These are phyloP conservation scores for Ulvella scutata DNA, from an alignment of 139 green algal species.

Conservation along the genomic window DNA sequence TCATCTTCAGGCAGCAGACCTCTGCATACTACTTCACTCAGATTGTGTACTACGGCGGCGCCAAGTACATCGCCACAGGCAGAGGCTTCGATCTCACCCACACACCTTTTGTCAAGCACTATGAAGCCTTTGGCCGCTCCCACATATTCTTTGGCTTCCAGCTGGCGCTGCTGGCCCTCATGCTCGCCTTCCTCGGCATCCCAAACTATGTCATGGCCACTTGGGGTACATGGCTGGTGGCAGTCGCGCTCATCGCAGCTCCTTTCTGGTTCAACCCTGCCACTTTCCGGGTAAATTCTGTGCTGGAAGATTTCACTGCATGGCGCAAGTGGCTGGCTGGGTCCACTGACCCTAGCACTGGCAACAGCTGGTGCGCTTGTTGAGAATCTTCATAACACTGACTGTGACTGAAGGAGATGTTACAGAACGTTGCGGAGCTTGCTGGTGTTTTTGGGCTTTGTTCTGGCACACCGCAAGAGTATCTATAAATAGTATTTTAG, in stretches of 20 bases:
- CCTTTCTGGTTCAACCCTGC: slow-evolving; percentile 70
- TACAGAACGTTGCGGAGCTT: too few species aligned
- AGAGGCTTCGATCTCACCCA: slow-evolving; percentile 64
- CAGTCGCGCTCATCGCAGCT: slow-evolving; percentile 34
- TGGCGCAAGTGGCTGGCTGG: slow-evolving; percentile 34
- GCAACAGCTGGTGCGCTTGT: slow-evolving; percentile 16
- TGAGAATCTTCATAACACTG: too few species aligned
- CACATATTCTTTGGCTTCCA: slow-evolving; percentile 57
- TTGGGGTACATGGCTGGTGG: slow-evolving; percentile 55
- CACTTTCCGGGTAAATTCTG: slow-evolving; percentile 24
- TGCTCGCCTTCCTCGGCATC: slow-evolving; percentile 25
- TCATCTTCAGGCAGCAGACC: slow-evolving; percentile 53
- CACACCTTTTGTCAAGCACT: slow-evolving; percentile 38
- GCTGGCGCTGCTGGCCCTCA: slow-evolving; percentile 38
- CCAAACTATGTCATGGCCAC: slow-evolving; percentile 25
- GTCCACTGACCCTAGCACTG: slow-evolving; percentile 20
- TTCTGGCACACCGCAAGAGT: too few species aligned
- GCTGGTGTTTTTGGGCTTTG: too few species aligned
- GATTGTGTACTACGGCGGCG: slow-evolving; percentile 44
- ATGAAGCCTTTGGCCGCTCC: slow-evolving; percentile 27
- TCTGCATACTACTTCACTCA: slow-evolving; percentile 36
- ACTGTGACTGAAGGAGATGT: too few species aligned
- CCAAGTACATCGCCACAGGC: slow-evolving; percentile 66
- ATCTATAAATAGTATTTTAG: too few species aligned
- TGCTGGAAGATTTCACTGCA: slow-evolving; percentile 23